phyloP scores from a whole-genome alignment of 2,329 filamentous ascomycete genomes.

The Aspergillus terreus region DNA sequence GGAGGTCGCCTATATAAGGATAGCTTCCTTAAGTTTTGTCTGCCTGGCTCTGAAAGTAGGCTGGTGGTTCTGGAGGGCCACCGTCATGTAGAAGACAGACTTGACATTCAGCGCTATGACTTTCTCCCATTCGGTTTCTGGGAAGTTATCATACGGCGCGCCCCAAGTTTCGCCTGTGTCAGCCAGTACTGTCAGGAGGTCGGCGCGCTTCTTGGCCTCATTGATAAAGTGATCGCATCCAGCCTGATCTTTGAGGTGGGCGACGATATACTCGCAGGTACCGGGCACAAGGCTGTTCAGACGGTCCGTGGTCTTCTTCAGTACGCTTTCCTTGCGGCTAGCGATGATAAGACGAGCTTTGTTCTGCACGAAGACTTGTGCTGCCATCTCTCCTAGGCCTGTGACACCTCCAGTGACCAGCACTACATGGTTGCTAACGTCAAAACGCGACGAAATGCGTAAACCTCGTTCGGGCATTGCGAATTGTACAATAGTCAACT shows the following conservation, averaged over 20 bases:
- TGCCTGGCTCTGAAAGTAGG: no score
- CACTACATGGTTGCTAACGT: constrained; percentile 3
- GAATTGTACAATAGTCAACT: not conserved
- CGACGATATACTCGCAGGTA: constrained; percentile 1
- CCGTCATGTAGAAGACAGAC: constrained; percentile 4
- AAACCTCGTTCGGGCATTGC: not conserved
- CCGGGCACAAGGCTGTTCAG: constrained; percentile 1
- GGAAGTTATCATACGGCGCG: constrained; percentile 5
- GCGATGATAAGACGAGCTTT: constrained; percentile 6
- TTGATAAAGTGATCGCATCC: not conserved
- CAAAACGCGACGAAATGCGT: not conserved
- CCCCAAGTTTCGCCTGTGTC: no score
- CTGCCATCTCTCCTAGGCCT: constrained; percentile 4
- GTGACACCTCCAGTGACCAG: constrained; percentile 2
- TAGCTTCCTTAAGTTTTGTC: no score
- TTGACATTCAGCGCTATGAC: constrained; percentile 7
- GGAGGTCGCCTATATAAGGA: no score
- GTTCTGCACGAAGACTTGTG: constrained; percentile 4
- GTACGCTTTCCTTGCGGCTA: constrained; percentile 2
- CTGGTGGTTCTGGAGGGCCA: not conserved
- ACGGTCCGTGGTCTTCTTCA: constrained; percentile 3
- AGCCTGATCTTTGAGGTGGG: constrained; percentile 4
- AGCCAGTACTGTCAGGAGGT: no score
- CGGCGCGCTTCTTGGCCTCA: constrained; percentile 1
- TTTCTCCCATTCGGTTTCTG: constrained; percentile 4